Base-by-base conservation (phyloP, 768 basidiomycete species). In the Hypholoma fasciculare region DNA sequence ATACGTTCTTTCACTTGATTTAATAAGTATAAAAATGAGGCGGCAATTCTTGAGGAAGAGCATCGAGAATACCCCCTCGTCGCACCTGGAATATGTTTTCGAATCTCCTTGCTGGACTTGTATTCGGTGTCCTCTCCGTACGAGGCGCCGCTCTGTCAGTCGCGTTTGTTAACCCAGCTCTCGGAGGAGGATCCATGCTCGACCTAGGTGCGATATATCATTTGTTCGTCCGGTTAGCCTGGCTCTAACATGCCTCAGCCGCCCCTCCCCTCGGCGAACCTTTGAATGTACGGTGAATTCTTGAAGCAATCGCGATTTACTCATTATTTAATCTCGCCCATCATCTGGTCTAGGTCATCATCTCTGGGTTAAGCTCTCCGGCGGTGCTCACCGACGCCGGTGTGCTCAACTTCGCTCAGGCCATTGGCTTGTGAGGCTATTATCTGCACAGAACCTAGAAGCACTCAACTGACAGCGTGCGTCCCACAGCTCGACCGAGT, bases 151-250 rank as follows among this genome's bases (percentile, higher is more conserved):
- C 48, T 49, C 8, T 49, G 13, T 65, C 67, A 5, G 69, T 67
- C 7, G 74, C 63, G 7, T 80, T 73, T 57, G 62, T 79, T 62
- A 75, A 83, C 64, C 87, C 88, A 2, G 64, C 61, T 19, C 48
- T 62, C 7, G 71, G 69, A 37, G 87, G 87, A 16, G 90, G 90
- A 3, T 82, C 77, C 49, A 84, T 88, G 85, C 78, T 92, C 4
- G 85, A 88, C 47, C 84, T 70, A 59, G 88, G 77, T 67, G 39
- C 23, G 52, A 52, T 44, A 16, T 12, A 17, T 51, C 17, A 12
- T 27, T 27, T 53, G n/a, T 14, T 44, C 30, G 9, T 43, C 6
- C 19, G 8, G n/a, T n/a, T 17, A 0, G 8, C 14, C 34, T 26
- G 7, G 36, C 20, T n/a, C 30, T 53, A 16, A 48, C 16, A 26